Evolutionary conservation across 2,329 filamentous ascomycete genomes (phyloP).

Genomic region (Aspergillus sp.): DNA sequence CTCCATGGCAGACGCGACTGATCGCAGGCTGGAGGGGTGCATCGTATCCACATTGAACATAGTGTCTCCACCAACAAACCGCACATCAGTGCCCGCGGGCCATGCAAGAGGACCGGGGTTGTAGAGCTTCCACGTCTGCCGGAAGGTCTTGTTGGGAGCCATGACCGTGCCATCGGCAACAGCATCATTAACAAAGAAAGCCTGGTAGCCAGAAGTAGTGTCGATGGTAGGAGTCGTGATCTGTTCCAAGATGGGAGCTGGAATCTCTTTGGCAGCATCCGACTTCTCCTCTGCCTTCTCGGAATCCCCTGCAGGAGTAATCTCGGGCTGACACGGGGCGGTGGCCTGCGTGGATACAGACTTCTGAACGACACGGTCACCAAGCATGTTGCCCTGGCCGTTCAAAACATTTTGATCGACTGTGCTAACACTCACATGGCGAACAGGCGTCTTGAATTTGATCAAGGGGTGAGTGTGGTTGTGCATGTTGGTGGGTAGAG

Average conservation of each 20-base stretch:
- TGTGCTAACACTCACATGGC: slow-evolving; percentile 80
- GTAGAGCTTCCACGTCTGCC: slow-evolving; percentile 84
- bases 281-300: slow-evolving; percentile 26
- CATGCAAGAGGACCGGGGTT: slow-evolving; percentile 74
- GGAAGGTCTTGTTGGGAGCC: slow-evolving; percentile 64
- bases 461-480: slow-evolving; percentile 95
- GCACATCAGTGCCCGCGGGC: slow-evolving; percentile 84
- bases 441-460: slow-evolving; percentile 91
- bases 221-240: slow-evolving; percentile 8
- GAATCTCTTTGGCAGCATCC: slow-evolving; percentile 32
- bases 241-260: slow-evolving; percentile 23
- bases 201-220: slow-evolving; percentile 38
- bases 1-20: slow-evolving; percentile 72
- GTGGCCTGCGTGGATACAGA: slow-evolving; percentile 43
- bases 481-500: slow-evolving; percentile 73
- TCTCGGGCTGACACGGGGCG: slow-evolving; percentile 38
- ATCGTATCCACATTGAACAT: slow-evolving; percentile 86
- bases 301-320: not conserved
- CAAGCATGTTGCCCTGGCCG: slow-evolving; percentile 60
- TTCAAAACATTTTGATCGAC: slow-evolving; percentile 68
- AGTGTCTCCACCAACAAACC: slow-evolving; percentile 88
- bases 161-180: slow-evolving; percentile 71
- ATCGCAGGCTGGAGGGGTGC: slow-evolving; percentile 68
- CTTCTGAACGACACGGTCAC: slow-evolving; percentile 48
- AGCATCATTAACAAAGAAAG: slow-evolving; percentile 69